Base-by-base conservation (phyloP, 73 alveolate species). In the Paramecium octaurelia region DNA sequence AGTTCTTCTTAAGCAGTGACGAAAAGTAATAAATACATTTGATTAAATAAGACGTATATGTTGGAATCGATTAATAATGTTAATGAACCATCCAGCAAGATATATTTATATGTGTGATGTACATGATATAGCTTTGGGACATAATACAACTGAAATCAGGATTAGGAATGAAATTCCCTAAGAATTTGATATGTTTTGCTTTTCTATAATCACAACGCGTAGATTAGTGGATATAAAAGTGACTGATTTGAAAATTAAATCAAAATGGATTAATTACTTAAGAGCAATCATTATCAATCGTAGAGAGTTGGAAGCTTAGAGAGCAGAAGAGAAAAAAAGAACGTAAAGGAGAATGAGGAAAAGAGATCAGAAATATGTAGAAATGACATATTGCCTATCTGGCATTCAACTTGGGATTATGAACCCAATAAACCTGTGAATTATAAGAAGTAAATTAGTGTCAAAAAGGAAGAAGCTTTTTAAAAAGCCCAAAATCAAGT, bases 261-360 rank as follows among this genome's bases (percentile, higher is more conserved):
- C 93, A 70, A 84, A 89, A 24, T 95, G 98, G 98, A 95, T 95
- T 18, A 93, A 92, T 54, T 92, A 93, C 71, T 76, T 95, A 14
- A 95, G 88, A 24, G 92, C 91, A 11, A 68, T 83, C 6, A 94
- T 85, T 84, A 90, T 58, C 48, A 57, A 83, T 60, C 18, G 94
- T 20, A 92, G 80, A 36, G 57, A 80, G 34, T 60, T 58, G 36
- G 93, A 68, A 71, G 92, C 75, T 23, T 48, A 69, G 64, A 86
- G 93, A 69, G 89, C 86, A 50, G 34, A 80, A 84, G 75, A 57
- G 88, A 92, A 77, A 89, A 23, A 31, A 31, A 86, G 44, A 44
- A 40, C 77, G 21, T 44, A 60, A n/a, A n/a, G 83, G 95, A 87
- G 50, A 71, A 88, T 6, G 58, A 85, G 38, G 89, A 85, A 16